Conservation (phyloP, 345 rosid species). For the Kernera saxatilis region DNA sequence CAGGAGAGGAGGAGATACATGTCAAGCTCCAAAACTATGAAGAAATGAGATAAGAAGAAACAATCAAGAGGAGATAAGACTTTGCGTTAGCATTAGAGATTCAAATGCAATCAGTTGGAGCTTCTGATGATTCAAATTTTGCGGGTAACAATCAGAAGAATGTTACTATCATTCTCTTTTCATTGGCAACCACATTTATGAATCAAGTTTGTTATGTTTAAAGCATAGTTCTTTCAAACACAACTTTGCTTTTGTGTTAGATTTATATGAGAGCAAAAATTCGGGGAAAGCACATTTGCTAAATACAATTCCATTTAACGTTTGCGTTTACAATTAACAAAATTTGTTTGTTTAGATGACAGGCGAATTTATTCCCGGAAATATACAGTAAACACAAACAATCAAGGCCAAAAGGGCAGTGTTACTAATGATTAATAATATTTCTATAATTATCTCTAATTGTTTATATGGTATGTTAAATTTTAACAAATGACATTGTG, state of each 20-base stretch:
- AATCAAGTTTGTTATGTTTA: no score
- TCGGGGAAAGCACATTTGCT: background rate
- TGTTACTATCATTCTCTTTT: background rate
- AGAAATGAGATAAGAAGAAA: background rate
- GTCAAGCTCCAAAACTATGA: no score
- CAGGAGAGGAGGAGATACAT: no score
- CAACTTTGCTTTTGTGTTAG: background rate
- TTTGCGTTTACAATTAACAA: background rate
- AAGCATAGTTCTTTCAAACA: no score
- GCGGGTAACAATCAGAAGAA: background rate
- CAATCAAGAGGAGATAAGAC: background rate
- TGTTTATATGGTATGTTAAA: no score
- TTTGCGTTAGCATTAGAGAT: background rate
- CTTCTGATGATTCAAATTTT: background rate
- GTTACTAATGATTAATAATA: no score
- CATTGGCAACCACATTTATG: no score
- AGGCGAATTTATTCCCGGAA: no score
- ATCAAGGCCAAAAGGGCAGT: no score
- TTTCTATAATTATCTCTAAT: no score
- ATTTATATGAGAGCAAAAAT: background rate
- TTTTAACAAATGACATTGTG: no score
- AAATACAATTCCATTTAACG: background rate
- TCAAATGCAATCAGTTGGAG: background rate
- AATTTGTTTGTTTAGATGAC: background rate
- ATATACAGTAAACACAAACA: background rate